Base-by-base conservation (phyloP, 2,329 filamentous ascomycete species). In the Dothidotthia symphoricarpi region DNA sequence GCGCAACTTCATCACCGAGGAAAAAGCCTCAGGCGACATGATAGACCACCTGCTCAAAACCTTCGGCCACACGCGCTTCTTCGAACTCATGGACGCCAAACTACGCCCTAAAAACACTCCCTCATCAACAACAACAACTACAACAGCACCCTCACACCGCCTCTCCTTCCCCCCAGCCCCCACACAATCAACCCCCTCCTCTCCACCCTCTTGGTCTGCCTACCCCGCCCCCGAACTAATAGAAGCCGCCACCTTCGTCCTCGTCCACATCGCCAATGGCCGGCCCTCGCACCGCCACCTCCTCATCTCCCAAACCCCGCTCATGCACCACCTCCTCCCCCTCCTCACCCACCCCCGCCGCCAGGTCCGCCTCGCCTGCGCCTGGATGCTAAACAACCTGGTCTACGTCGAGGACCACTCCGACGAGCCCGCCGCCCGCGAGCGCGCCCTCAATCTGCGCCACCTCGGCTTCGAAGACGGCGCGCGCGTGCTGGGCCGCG, bases 241-340 rank as follows among this genome's bases (percentile, higher is more conserved):
- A 34, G 78, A 80, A 54, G 78, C 86, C 3, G 85, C 91, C 9
- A 80, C 88, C 17, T 93, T 83, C 61, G 83, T 96, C 39, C 75
- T 97, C 32, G 84, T 93, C 11, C 89, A 97, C 69, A 81, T 97
- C 54, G 88, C 89, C 13, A 91, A 90, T 8, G 88, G 88, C 48
- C 74, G 83, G 10, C 82, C 88, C 3, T 77, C 80, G 19, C 88
- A 96, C 66, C 82, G 88, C 38, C 82, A 90, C 57, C 56, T 67
- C 34, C 54, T 69, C 38, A 59, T 94, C 35, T 76, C 82, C 3
- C 89, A 96, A 64, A 84, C 80, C 2, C 78, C 85, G 10, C 73
- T 97, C 4, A 75, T 97, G 43, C 81, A 78, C 54, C 77, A 85
- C 31, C 73, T 95, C 31, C 77, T 84, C 7, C 79, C 80, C 12